Base-by-base conservation (phyloP, 1,284 basidiomycete species). In the Cronartium quercuum region DNA sequence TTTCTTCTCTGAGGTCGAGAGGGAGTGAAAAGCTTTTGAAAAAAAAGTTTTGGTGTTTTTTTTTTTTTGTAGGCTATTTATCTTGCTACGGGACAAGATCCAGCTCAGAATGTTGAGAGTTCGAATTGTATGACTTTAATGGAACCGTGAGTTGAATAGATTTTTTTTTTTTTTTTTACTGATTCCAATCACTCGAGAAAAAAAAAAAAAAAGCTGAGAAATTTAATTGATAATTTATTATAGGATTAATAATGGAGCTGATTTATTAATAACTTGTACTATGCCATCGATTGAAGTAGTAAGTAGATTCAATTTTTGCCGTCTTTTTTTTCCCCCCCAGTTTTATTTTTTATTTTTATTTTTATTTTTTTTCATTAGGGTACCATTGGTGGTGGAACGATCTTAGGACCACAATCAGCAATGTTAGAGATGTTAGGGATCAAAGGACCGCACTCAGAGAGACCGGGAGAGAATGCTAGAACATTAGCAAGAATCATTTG, bases 71-170 rank as follows among this genome's bases (percentile, higher is more conserved):
- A 75, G 71, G 71, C 96, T 6, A 86, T 98, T 78, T 98, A 91
- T 85, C 85, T 99, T 76, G 96, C 96, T 21, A 95, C 93, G 62
- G 96, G 96, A 29, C 96, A 99, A 84, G 96, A 99, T 81, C 96
- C 96, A 2, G 96, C 96, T 18, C 95, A 98, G 85, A 97, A 98
- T 82, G 95, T 99, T 34, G 96, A 97, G 85, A 94, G 91, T 77
- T 95, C 93, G 68, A 95, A 92, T 82, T 99, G 96, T 83, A 97
- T 99, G 85, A 98, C 94, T 6, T 84, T 96, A 66, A 98, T 98
- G 94, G 96, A 99, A 83, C 88, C 94, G 71, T 71, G n/a, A n/a
- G n/a, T n/a, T n/a, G n/a, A n/a, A n/a, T n/a, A n/a, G n/a, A n/a
- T n/a, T n/a, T n/a, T n/a, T 13, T 55, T 60, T 65, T 4, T 10